A percentile compares a stretch with the other conserved stretches of the same genome.
Conservation (phyloP, 2,329 filamentous ascomycete genomes). For the Alternaria solani region DNA sequence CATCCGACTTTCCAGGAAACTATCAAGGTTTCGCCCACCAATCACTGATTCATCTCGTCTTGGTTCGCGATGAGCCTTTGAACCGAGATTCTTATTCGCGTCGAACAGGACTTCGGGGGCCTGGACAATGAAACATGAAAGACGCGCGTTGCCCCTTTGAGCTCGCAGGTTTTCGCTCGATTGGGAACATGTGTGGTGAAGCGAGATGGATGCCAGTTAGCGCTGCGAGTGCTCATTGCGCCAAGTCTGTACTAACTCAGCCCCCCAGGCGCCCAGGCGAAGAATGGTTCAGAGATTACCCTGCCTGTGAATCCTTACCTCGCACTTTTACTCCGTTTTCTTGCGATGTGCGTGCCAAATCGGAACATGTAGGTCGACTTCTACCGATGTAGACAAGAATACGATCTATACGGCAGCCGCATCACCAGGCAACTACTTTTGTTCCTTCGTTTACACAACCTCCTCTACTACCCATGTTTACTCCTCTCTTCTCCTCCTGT, state of each 20-base stretch:
- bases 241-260: not conserved
- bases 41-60: not conserved
- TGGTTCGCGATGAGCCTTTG: no score
- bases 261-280: not conserved
- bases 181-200: conserved; percentile 19
- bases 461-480: not conserved
- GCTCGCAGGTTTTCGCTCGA: conserved; percentile 27
- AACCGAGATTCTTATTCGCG: not conserved
- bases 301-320: not conserved
- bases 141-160: conserved; percentile 1
- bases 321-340: not conserved
- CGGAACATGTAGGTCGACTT: not conserved
- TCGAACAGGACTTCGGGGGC: not conserved
- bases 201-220: conserved; percentile 15
- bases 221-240: not conserved
- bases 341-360: not conserved
- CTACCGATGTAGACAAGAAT: not conserved
- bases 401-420: not conserved
- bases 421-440: conserved; percentile 20
- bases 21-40: not conserved
- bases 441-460: not conserved
- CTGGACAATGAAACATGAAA: not conserved
- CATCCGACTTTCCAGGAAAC: not conserved
- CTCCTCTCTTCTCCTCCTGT: not conserved
- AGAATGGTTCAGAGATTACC: not conserved